Evolutionary conservation across 768 basidiomycete species (phyloP).

Genomic region (Phylloporus arenicola): DNA sequence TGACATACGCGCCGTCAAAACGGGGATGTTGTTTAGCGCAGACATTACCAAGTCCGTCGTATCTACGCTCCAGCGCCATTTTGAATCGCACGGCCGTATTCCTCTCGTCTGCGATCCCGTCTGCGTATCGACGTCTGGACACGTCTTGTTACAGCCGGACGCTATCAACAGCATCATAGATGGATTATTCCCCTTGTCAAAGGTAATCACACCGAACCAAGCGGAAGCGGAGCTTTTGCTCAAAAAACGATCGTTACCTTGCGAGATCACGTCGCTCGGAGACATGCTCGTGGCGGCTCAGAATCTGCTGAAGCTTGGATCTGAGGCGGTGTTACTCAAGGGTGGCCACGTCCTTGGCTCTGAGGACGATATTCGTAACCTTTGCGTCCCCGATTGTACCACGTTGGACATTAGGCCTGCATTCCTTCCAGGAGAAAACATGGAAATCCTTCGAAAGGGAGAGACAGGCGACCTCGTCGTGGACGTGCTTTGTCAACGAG

Average conservation of each 20-base stretch:
- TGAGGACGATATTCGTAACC: slow-evolving; percentile 38
- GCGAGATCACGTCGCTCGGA: slow-evolving; percentile 40
- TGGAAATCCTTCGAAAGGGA: slow-evolving; percentile 49
- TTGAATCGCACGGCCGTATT: slow-evolving; percentile 30
- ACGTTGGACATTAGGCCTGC: slow-evolving; percentile 39
- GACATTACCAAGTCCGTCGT: slow-evolving; percentile 49
- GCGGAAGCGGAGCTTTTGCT: slow-evolving; percentile 72
- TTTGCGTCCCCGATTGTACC: slow-evolving; percentile 26
- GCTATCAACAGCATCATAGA: slow-evolving; percentile 56
- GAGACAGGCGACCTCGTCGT: slow-evolving; percentile 42
- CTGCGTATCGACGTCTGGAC: slow-evolving; percentile 86
- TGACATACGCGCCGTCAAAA: slow-evolving; percentile 70
- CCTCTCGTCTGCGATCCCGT: slow-evolving; percentile 85
- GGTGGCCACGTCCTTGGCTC: slow-evolving; percentile 69
- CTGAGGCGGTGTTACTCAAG: slow-evolving; percentile 67
- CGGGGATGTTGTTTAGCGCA: slow-evolving; percentile 79
- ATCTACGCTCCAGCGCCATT: slow-evolving; percentile 42
- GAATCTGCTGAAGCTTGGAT: slow-evolving; percentile 43
- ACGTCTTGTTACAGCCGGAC: slow-evolving; percentile 62
- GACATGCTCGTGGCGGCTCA: slow-evolving; percentile 59
- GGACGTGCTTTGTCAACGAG: slow-evolving; percentile 51
- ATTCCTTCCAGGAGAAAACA: slow-evolving; percentile 48
- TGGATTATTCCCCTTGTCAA: slow-evolving; percentile 66
- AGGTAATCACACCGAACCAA: slow-evolving; percentile 81
- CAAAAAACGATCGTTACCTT: slow-evolving; percentile 28